Conservation (phyloP, 345 rosid genomes). For the Cardamine chenopodiifolia region DNA sequence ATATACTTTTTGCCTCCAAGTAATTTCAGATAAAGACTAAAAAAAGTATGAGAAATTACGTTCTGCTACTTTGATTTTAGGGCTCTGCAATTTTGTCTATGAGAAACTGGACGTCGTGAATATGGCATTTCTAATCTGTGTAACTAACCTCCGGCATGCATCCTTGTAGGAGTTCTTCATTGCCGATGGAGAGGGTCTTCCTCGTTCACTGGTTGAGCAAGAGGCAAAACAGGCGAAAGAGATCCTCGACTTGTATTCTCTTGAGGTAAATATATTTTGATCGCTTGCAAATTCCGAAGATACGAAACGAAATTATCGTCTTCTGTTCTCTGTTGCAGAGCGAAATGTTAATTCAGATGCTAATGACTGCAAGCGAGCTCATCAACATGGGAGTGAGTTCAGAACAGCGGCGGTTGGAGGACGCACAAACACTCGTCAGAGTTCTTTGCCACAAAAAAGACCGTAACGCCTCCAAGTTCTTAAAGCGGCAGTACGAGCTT, state of each 20-base stretch:
- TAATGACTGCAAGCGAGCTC: slow-evolving; percentile 83
- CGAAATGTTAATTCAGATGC: slow-evolving; percentile 71
- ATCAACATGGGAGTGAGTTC: slow-evolving; percentile 67
- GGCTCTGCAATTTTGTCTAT: neutral
- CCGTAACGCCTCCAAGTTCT: slow-evolving; percentile 78
- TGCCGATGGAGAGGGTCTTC: slow-evolving; percentile 95
- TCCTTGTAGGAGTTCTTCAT: slow-evolving; percentile 81
- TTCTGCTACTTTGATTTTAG: neutral
- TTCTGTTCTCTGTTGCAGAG: slow-evolving; percentile 54
- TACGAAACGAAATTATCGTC: neutral
- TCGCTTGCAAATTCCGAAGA: neutral
- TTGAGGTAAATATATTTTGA: slow-evolving; percentile 59
- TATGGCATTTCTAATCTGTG: neutral
- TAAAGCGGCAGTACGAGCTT: slow-evolving; percentile 79
- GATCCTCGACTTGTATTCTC: slow-evolving; percentile 70
- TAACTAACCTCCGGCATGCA: slow-evolving; percentile 25
- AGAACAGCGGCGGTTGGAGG: slow-evolving; percentile 54
- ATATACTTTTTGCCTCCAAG: neutral
- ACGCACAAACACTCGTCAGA: slow-evolving; percentile 78
- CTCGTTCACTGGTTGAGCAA: slow-evolving; percentile 79
- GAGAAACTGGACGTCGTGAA: slow-evolving; percentile 3
- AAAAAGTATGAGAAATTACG: neutral
- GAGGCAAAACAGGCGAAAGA: slow-evolving; percentile 77
- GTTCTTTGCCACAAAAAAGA: slow-evolving; percentile 97
- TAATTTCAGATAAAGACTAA: neutral